Base-by-base conservation (phyloP, 2,329 filamentous ascomycete species). In the Aspergillus luchuensis region DNA sequence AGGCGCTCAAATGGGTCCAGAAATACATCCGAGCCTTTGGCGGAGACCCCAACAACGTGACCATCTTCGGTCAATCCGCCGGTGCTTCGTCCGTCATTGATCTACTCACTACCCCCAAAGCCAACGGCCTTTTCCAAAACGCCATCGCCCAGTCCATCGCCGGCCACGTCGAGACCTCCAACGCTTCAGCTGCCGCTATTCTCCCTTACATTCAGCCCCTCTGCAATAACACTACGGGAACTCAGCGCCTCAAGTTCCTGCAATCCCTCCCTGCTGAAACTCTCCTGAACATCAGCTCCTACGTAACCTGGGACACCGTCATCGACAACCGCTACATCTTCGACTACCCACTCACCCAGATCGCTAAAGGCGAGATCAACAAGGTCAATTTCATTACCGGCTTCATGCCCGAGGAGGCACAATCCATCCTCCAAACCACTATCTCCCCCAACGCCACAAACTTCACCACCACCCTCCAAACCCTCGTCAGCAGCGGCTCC, bases 291-390 rank as follows among this genome's bases (percentile, higher is more conserved):
- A 23, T 63, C 5, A 25, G 55, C 28, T 63, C 57, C 23, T 75
- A 50, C 28, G 57, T 61, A 8, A 79, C 82, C 45, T 85, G 82
- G 60, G 79, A 86, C 4, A 49, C 47, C 15, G 85, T 88, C 6
- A 81, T 87, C 52, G 86, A 88, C 61, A 85, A 84, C 25, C 81
- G 76, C 8, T 85, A 84, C 58, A 80, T 87, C 61, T 78, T 82
- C 63, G 79, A 81, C 7, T 75, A 82, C 5, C 72, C 81, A 38
- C 78, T 87, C 25, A 74, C 80, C 19, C 75, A 84, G 28, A 70
- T 73, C 3, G 75, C 75, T 8, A 72, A 70, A 23, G 81, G 82
- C 59, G 71, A 77, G 0, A 79, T 84, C 0, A 78, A 84, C 21
- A 25, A n/a, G 1, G 75, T 86, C 23, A 79, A 80, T 17, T 77